A percentile compares a stretch with the other conserved stretches of the same genome.
Conservation (phyloP, 78 protist species). For the Capsaspora owczarzaki region DNA sequence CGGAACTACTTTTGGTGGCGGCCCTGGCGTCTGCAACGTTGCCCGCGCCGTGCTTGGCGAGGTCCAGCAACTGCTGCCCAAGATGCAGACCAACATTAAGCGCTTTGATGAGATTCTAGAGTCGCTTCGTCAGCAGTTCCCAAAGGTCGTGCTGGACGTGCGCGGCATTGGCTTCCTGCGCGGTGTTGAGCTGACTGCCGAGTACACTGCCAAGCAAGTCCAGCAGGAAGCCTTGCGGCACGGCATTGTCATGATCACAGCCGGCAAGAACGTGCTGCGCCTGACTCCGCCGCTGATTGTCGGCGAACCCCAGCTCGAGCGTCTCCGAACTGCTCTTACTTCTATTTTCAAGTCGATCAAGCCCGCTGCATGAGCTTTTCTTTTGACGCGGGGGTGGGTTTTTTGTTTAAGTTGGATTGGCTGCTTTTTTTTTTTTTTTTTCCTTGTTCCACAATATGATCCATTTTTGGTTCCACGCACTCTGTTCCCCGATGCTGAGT, state of each 20-base stretch:
- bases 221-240: background rate
- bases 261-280: constrained; percentile 22
- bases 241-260: constrained; percentile 12
- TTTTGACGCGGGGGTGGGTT: no score
- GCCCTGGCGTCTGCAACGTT: constrained; percentile 52
- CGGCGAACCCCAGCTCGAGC: background rate
- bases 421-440: no score
- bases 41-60: constrained; percentile 35
- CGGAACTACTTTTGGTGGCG: constrained; percentile 75
- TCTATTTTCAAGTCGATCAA: no score
- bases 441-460: no score
- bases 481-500: no score
- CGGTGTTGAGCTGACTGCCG: constrained; percentile 25
- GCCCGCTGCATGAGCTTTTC: no score
- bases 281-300: constrained; percentile 23
- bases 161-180: constrained; percentile 47
- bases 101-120: background rate
- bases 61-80: constrained; percentile 31
- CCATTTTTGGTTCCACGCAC: no score
- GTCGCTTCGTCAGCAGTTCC: constrained; percentile 15
- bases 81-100: background rate
- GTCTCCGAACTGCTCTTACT: no score
- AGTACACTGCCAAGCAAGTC: background rate
- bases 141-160: constrained; percentile 19
- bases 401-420: no score